Base-by-base conservation (phyloP, 352 stramenopile genomes). In the Phytopythium oedochilum region DNA sequence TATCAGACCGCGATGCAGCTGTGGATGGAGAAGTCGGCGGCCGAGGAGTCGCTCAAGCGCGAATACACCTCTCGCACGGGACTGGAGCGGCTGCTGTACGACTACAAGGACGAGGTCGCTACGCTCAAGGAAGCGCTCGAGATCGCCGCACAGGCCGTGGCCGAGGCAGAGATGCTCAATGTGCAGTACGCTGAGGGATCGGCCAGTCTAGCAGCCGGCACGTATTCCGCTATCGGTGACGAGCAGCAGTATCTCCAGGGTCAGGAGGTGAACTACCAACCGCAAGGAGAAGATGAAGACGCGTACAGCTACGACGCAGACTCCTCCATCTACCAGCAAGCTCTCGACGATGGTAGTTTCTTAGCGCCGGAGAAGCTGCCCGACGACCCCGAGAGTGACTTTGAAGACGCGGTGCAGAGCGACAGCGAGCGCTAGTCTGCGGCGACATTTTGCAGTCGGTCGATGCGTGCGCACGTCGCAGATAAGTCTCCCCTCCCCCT, bases 71-170 rank as follows among this genome's bases (percentile, higher is more conserved):
- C 76, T 1, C 75, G 75, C 36, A 55, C 44, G 1, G 64, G 62
- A 0, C 66, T 92, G 4, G 78, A 88, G 44, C 51, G 70, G 31
- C 63, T 86, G 47, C 52, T 89, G 10, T 78, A 81, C 36, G 59
- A 71, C 29, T 92, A 89, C 62, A 89, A 88, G 56, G 75, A 89
- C 49, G 78, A 92, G 25, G 69, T 86, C 20, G 78, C 84, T 25
- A 89, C 77, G 20, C 60, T 92, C 3, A 86, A 87, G 45, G 82
- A 92, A 49, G 82, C 82, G 11, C 71, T 92, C 20, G 70, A 81
- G 42, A 92, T 89, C 42, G 78, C 78, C 20, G 78, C 82, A 1
- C 63, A 78, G 31, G 75, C 78, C 2, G 73, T 88, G n/a, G 70
- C 74, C 0, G 63, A 81, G 40, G 70, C 66, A 5, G 64, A 63